Evolutionary conservation across 352 stramenopile species (phyloP), one percentile per base, ranked within the genome.

Genomic region (Globisporangium iwayamae): DNA sequence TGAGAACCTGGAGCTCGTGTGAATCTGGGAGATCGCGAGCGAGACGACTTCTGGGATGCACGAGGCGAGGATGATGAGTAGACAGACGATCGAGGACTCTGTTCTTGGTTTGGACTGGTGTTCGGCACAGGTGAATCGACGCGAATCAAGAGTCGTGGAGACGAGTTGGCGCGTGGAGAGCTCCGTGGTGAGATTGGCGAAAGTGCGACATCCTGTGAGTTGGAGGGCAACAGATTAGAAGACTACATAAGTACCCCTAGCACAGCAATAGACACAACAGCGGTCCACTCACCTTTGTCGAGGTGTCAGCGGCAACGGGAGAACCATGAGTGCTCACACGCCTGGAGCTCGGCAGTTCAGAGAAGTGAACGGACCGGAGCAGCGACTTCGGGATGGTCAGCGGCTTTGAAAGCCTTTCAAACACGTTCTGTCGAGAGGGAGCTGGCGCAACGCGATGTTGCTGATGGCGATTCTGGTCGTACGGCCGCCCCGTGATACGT

Each of bases 331-430:
- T 4, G 8, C 25, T 58, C 18, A 9, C 18, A 16, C 30, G 52
- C 18, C 43, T 58, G 32, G 52, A 4, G 11, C 18, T 58, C 25
- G n/a, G 13, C 18, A 0, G 1, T 1, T 34, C 52, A 8, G 50
- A 59, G 16, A 53, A 54, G 9, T n/a, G 22, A 5, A 41, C 39
- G 16, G 36, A 38, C 32, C 62, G 58, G 22, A 71, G 56, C 22
- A 73, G 18, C 7, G 64, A 64, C 18, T 72, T 73, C 22, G 57
- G 62, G 18, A 58, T 16, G 10, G 70, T 51, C 52, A 56, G 66
- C 4, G 70, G 72, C 7, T 61, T 66, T 2, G 76, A 62, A 32
- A 84, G 63, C 7, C 81, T 71, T 1, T 87, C 77, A 61, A 85
- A 88, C 3, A 85, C 78, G 4, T 67, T 80, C 32, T 3, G 11